Base-by-base conservation (phyloP, 345 rosid species). In the Turritis glabra region DNA sequence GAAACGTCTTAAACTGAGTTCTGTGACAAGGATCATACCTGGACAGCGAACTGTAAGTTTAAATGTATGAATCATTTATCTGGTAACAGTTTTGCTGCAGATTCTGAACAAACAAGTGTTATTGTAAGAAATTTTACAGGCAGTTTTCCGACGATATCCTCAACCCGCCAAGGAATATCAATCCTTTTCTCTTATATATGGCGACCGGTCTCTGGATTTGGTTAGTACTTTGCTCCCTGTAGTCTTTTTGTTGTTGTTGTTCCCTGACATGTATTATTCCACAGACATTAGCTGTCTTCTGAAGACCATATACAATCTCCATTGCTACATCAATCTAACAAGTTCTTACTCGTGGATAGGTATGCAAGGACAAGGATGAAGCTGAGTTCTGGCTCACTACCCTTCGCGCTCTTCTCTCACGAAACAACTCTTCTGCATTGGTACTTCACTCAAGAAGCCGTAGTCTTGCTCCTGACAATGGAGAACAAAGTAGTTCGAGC, bases 1-100 rank as follows among this genome's bases (percentile, higher is more conserved):
- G 80, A 88, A 85, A 75, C 85, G 82, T 26, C 82, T 90, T 72
- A 84, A 79, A 69, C 86, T 86, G 18, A 82, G 69, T 75, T 85
- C 80, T 67, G 91, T 90, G 66, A 75, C 93, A 68, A 90, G 79
- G 81, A 85, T 90, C 61, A 82, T 90, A 80, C 86, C 91, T 30
- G 96, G 96, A 79, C 91, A 90, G 69, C 86, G 90, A 32, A 90
- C 96, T 47, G 93, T 90, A 84, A 85, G 97, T 85, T 35, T 30
- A 52, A 17, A 61, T 33, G 47, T 58, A 43, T 51, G 67, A 72
- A 64, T 43, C 56, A 30, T 7, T 8, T 38, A 21, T 78, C 37
- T 50, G 38, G 13, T 37, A 8, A 40, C 40, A 32, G 19, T 43
- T 64, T 14, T 9, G 62, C 9, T 14, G 25, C 30, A 32, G 14